A percentile compares a stretch with the other conserved stretches of the same genome.
These are phyloP conservation scores for Meripilus lineatus DNA, from an alignment of 1,284 basidiomycete species.

Conservation along the genomic window DNA sequence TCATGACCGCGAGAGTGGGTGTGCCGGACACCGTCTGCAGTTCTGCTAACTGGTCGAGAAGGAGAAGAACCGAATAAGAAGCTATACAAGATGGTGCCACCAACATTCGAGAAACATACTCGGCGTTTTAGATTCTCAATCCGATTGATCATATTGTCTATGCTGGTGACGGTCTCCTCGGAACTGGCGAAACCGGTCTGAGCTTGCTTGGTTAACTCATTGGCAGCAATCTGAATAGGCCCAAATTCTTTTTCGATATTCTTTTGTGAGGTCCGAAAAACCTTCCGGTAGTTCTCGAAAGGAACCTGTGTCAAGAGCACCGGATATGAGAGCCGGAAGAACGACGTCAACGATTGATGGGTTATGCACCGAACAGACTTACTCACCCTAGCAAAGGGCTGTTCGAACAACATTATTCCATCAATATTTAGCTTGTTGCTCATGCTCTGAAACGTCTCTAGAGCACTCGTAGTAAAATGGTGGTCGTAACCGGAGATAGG, in stretches of 20 bases:
- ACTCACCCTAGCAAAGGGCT: slow-evolving; percentile 75
- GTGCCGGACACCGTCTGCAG: slow-evolving; percentile 60
- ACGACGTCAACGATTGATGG: slow-evolving; percentile 5
- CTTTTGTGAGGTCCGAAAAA: slow-evolving; percentile 76
- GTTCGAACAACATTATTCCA: slow-evolving; percentile 82
- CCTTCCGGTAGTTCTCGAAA: slow-evolving; percentile 81
- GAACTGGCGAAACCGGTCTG: slow-evolving; percentile 34
- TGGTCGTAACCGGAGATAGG: too few species aligned
- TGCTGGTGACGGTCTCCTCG: slow-evolving; percentile 51
- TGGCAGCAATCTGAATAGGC: slow-evolving; percentile 49
- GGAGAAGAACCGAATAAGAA: not conserved
- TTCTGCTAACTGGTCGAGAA: slow-evolving; percentile 62
- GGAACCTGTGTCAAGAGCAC: slow-evolving; percentile 53
- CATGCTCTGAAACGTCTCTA: too few species aligned
- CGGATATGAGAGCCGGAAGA: slow-evolving; percentile 11
- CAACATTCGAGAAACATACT: slow-evolving; percentile 37
- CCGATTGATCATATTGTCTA: slow-evolving; percentile 74
- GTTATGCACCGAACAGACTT: too few species aligned
- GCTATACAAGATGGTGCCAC: not conserved
- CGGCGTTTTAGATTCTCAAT: slow-evolving; percentile 80
- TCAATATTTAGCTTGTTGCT: slow-evolving; percentile 59
- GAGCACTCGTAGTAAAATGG: too few species aligned
- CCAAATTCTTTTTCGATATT: slow-evolving; percentile 76
- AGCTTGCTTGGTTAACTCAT: slow-evolving; percentile 47
- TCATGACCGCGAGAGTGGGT: slow-evolving; percentile 67